These are phyloP conservation scores for Diplodia seriata DNA, from an alignment of 2,329 filamentous ascomycete species.

Conservation along the genomic window DNA sequence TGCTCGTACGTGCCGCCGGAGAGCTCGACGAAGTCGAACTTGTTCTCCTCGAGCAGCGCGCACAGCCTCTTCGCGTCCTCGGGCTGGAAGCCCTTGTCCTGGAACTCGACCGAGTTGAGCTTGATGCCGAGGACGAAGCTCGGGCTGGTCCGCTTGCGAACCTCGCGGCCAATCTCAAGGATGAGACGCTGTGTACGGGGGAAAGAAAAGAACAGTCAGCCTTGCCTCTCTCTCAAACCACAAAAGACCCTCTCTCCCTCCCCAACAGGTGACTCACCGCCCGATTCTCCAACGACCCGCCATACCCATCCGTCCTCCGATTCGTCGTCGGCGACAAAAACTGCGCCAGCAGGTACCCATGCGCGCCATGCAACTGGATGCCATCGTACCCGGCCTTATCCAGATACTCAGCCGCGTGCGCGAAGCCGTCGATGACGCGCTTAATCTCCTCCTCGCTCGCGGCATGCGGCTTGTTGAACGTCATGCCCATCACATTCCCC, in stretches of 20 bases:
- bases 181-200: constrained; percentile 49
- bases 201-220: constrained; percentile 29
- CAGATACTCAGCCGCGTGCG: constrained; percentile 65
- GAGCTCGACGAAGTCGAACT: constrained; percentile 72
- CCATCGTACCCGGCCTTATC: constrained; percentile 67
- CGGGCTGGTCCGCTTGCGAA: constrained; percentile 51
- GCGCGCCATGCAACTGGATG: constrained; percentile 55
- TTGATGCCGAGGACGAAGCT: constrained; percentile 57
- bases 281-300: constrained; percentile 55
- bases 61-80: constrained; percentile 58
- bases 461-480: constrained; percentile 59
- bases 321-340: constrained; percentile 54
- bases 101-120: constrained; percentile 57
- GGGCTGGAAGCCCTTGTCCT: constrained; percentile 46
- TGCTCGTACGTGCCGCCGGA: constrained; percentile 61
- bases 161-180: constrained; percentile 53
- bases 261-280: constrained; percentile 35
- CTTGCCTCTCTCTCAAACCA: constrained; percentile 30
- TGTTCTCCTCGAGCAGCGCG: constrained; percentile 62
- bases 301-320: constrained; percentile 53
- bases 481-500: constrained; percentile 52
- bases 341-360: constrained; percentile 56
- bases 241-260: constrained; percentile 24
- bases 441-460: constrained; percentile 63
- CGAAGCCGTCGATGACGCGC: constrained; percentile 58